These are phyloP conservation scores for Osmanthus fragrans DNA, from an alignment of 257 asterid genomes.

Conservation along the genomic window DNA sequence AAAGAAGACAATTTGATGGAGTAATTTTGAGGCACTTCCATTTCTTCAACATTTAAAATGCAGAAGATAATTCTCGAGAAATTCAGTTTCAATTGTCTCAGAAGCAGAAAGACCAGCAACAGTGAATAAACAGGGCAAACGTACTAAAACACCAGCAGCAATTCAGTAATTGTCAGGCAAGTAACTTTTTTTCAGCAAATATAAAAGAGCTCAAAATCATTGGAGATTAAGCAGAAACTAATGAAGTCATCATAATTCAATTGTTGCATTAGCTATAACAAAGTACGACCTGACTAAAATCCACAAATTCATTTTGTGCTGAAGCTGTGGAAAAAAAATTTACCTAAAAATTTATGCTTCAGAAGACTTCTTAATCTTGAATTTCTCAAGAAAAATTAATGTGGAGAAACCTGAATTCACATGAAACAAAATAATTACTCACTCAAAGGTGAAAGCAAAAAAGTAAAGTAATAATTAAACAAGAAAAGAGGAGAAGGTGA, in stretches of 20 bases:
- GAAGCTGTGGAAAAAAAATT: slow-evolving; percentile 5
- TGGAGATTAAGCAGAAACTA: slow-evolving; percentile 2
- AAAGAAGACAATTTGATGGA: slow-evolving; percentile 1
- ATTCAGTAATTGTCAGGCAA: slow-evolving; percentile 1
- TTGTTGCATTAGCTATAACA: background rate
- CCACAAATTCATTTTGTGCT: background rate
- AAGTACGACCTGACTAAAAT: slow-evolving; percentile 6
- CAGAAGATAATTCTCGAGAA: slow-evolving; percentile 1
- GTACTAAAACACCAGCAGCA: background rate
- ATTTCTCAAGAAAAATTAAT: slow-evolving; percentile 15
- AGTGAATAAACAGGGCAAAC: background rate
- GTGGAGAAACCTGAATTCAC: slow-evolving; percentile 22
- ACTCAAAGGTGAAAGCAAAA: slow-evolving; percentile 5
- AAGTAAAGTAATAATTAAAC: background rate
- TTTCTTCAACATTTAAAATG: slow-evolving; percentile 4
- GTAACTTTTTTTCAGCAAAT: slow-evolving; percentile 1
- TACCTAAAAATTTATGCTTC: slow-evolving; percentile 29
- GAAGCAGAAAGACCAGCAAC: background rate
- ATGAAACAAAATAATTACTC: slow-evolving; percentile 12
- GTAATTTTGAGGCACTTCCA: background rate
- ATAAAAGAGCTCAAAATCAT: slow-evolving; percentile 7
- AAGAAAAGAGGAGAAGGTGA: background rate
- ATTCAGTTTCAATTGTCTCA: background rate
- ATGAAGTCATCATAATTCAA: background rate
- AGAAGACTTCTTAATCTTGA: slow-evolving; percentile 12